phyloP scores from a whole-genome alignment of 768 basidiomycete species.

The Amanita polypyramis region DNA sequence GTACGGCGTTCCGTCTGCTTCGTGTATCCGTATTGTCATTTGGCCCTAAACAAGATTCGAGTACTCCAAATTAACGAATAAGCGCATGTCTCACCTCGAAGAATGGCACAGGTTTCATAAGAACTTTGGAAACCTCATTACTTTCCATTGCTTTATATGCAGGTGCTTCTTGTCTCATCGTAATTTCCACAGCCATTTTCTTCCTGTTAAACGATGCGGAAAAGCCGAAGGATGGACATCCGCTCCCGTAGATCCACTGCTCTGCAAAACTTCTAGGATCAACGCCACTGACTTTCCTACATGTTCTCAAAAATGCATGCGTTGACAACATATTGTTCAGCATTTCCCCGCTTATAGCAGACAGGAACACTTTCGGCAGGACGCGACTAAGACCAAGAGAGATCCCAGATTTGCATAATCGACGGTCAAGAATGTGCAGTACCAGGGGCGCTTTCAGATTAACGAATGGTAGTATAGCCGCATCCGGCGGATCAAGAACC shows the following conservation, averaged over 20 bases:
- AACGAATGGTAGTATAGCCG: constrained; percentile 72
- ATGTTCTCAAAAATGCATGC: constrained; percentile 81
- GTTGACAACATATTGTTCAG: constrained; percentile 81
- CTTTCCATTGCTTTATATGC: constrained; percentile 65
- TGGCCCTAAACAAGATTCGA: constrained; percentile 53
- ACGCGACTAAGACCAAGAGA: constrained; percentile 91
- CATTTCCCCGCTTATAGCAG: constrained; percentile 87
- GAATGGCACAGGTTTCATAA: constrained; percentile 74
- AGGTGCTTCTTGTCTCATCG: constrained; percentile 82
- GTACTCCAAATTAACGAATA: neutral
- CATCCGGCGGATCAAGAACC: constrained; percentile 74
- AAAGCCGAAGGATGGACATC: constrained; percentile 87
- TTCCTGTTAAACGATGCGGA: constrained; percentile 91
- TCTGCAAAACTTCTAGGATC: constrained; percentile 91
- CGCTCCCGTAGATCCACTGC: constrained; percentile 98
- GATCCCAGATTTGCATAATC: constrained; percentile 90
- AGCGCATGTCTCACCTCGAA: constrained; percentile 56
- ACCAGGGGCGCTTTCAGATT: constrained; percentile 96
- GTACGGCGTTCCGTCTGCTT: constrained; percentile 98
- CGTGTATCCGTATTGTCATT: constrained; percentile 98
- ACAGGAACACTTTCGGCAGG: constrained; percentile 88
- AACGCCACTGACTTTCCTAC: constrained; percentile 87
- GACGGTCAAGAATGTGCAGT: constrained; percentile 88
- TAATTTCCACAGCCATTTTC: constrained; percentile 96
- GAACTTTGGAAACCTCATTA: constrained; percentile 51